phyloP scores from a whole-genome alignment of 2,329 filamentous ascomycete species.

The Exophiala sp. region DNA sequence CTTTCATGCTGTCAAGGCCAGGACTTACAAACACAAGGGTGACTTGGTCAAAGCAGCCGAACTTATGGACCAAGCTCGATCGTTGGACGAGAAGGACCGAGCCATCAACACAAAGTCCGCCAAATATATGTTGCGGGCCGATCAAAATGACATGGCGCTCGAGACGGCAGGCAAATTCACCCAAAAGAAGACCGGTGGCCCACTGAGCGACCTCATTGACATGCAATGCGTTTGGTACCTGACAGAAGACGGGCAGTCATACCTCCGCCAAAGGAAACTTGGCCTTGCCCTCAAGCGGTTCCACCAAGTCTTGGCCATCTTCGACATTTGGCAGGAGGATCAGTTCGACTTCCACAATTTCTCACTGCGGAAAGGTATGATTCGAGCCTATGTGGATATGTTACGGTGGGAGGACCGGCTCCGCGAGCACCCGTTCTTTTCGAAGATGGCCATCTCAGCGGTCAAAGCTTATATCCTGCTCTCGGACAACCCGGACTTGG shows the following conservation, averaged over 20 bases:
- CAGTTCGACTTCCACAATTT: constrained; percentile 99
- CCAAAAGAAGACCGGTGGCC: constrained; percentile 81
- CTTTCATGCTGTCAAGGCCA: constrained; percentile 89
- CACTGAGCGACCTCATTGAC: constrained; percentile 83
- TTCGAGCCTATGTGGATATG: constrained; percentile 93
- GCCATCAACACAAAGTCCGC: constrained; percentile 98
- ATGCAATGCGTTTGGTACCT: constrained; percentile 99
- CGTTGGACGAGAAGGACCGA: constrained; percentile 80
- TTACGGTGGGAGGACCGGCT: constrained; percentile 90
- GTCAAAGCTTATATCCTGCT: constrained; percentile 74
- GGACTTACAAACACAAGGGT: constrained; percentile 87
- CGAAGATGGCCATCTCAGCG: constrained; percentile 72
- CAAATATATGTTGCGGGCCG: constrained; percentile 91
- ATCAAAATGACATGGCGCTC: constrained; percentile 79
- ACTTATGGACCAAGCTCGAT: constrained; percentile 79
- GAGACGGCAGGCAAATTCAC: constrained; percentile 93
- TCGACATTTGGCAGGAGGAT: constrained; percentile 96
- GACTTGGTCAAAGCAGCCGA: constrained; percentile 73
- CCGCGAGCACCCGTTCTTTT: constrained; percentile 88
- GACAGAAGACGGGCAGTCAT: constrained; percentile 89
- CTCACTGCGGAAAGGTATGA: constrained; percentile 92
- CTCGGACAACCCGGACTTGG: constrained; percentile 64
- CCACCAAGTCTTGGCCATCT: constrained; percentile 81
- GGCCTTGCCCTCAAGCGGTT: constrained; percentile 89
- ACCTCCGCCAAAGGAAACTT: constrained; percentile 72